These are phyloP conservation scores for Rhododendron vialii DNA, from an alignment of 148 eudicot genomes.

Conservation along the genomic window DNA sequence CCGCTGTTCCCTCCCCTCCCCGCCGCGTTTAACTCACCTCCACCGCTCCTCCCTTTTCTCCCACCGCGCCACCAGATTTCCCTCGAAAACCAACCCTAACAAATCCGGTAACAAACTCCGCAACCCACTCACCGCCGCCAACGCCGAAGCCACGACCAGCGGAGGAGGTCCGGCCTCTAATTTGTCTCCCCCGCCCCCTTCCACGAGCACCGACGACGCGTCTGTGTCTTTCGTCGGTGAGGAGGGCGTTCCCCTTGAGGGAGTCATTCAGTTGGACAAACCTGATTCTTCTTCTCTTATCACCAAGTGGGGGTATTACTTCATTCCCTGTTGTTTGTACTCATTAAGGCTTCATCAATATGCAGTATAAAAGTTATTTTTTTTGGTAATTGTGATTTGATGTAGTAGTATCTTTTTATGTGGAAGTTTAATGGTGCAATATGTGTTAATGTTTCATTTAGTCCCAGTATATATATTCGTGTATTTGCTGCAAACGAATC, in stretches of 20 bases:
- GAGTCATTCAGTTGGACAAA: slow-evolving; percentile 87
- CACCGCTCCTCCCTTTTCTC: slow-evolving; percentile 38
- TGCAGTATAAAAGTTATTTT: background rate
- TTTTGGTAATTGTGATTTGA: background rate
- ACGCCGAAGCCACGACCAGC: slow-evolving; percentile 12
- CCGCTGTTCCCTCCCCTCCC: slow-evolving; percentile 18
- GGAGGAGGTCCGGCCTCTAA: slow-evolving; percentile 17
- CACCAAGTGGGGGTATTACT: slow-evolving; percentile 73
- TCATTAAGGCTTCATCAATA: background rate
- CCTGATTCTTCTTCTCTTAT: slow-evolving; percentile 44
- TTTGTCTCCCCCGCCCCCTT: slow-evolving; percentile 22
- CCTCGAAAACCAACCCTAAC: background rate
- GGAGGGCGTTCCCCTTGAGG: slow-evolving; percentile 78
- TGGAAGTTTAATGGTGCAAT: background rate
- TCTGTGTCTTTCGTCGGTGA: slow-evolving; percentile 45
- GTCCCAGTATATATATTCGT: background rate
- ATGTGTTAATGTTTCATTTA: background rate
- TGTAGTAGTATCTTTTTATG: background rate
- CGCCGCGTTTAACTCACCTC: slow-evolving; percentile 28
- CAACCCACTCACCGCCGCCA: slow-evolving; percentile 16
- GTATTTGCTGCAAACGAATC: background rate
- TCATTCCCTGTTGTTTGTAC: background rate
- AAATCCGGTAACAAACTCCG: background rate
- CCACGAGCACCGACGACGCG: slow-evolving; percentile 12
- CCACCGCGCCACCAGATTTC: slow-evolving; percentile 24